A percentile compares a stretch with the other conserved stretches of the same genome.
These are phyloP conservation scores for Stemphylium vesicarium DNA, from an alignment of 2,329 filamentous ascomycete genomes.

Conservation along the genomic window DNA sequence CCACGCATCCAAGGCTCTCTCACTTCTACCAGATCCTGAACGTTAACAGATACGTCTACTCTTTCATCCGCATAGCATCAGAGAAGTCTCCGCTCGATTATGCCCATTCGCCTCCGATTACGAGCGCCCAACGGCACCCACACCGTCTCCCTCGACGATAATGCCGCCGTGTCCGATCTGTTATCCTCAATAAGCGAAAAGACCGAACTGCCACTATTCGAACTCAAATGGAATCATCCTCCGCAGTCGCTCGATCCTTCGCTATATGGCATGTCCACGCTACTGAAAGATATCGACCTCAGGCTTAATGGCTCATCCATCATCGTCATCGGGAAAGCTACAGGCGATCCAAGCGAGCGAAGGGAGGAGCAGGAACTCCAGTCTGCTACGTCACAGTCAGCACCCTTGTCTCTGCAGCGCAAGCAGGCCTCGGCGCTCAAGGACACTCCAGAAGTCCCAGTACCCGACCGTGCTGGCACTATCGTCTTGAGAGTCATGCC, in stretches of 20 bases:
- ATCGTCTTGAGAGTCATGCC: conserved; percentile 90
- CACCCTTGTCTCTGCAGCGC: conserved; percentile 51
- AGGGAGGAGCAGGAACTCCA: conserved; percentile 21
- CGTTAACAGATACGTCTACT: neutral
- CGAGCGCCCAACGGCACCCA: conserved; percentile 76
- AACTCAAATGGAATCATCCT: conserved; percentile 85
- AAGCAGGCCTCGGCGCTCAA: conserved; percentile 55
- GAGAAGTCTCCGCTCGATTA: conserved; percentile 16
- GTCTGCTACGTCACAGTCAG: conserved; percentile 26
- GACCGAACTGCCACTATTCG: conserved; percentile 70
- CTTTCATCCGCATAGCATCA: neutral
- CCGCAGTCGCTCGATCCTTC: conserved; percentile 71
- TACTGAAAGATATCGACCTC: conserved; percentile 63
- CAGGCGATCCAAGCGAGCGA: conserved; percentile 37
- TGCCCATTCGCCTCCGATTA: conserved; percentile 74
- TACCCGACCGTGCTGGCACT: conserved; percentile 62
- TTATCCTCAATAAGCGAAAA: conserved; percentile 66
- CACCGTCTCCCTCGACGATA: conserved; percentile 71
- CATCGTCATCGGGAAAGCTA: conserved; percentile 62
- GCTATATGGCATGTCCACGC: conserved; percentile 56
- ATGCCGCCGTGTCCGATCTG: conserved; percentile 69
- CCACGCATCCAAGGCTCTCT: conserved; percentile 7
- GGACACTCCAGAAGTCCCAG: conserved; percentile 67
- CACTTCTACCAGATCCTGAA: conserved; percentile 2
- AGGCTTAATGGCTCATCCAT: conserved; percentile 73